Conservation (phyloP, 2,329 filamentous ascomycete species). For the Thelonectria olida region DNA sequence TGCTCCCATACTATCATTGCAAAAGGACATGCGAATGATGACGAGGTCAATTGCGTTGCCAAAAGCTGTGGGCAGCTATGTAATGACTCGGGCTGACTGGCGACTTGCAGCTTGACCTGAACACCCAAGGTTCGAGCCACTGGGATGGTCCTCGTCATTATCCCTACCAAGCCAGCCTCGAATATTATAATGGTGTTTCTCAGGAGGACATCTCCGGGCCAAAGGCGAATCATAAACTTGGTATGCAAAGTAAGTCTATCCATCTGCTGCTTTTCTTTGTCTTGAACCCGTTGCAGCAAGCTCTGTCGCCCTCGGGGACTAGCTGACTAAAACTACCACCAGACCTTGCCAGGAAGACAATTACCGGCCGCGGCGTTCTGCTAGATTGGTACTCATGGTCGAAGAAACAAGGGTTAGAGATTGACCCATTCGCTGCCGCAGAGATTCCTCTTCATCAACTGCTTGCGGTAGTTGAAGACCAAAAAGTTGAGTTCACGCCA, state of each 20-base stretch:
- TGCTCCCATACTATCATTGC: background rate
- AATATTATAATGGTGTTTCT: slow-evolving; percentile 1
- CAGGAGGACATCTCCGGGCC: background rate
- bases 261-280: background rate
- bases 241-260: background rate
- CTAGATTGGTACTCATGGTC: slow-evolving; percentile 3
- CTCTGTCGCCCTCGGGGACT: too few species aligned
- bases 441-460: background rate
- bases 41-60: too few species aligned
- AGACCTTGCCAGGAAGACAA: slow-evolving; percentile 4
- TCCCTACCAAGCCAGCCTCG: background rate
- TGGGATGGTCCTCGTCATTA: slow-evolving; percentile 9
- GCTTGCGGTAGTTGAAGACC: background rate
- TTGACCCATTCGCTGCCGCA: background rate
- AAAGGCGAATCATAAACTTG: background rate
- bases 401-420: background rate
- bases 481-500: background rate
- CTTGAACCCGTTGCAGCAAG: too few species aligned
- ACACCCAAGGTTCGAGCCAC: slow-evolving; percentile 2
- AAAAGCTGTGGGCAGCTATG: too few species aligned
- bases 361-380: background rate
- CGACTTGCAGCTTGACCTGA: background rate
- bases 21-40: background rate
- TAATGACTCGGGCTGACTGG: too few species aligned
- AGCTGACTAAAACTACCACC: background rate